These are phyloP conservation scores for Chrysosphaeria jannelii DNA, from an alignment of 2,329 filamentous ascomycete genomes.

Conservation along the genomic window DNA sequence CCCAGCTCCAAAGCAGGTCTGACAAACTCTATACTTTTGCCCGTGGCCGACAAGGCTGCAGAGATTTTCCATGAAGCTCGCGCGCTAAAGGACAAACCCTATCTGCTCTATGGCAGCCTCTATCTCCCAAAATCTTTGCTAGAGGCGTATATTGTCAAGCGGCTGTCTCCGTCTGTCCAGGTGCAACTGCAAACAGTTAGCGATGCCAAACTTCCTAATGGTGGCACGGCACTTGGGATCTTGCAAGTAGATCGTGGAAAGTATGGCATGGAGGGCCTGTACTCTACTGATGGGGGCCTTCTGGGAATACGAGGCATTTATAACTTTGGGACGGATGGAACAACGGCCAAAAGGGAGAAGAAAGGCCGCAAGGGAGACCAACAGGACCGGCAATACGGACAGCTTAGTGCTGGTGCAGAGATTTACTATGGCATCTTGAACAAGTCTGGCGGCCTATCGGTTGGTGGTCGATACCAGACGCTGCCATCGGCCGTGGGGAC, in stretches of 20 bases:
- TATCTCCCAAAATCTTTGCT: constrained; percentile 65
- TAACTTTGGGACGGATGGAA: constrained; percentile 39
- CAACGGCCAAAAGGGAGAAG: background rate
- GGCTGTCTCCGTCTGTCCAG: constrained; percentile 48
- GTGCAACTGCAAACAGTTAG: constrained; percentile 57
- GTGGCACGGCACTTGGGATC: constrained; percentile 42
- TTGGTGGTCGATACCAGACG: constrained; percentile 71
- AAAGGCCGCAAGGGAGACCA: background rate
- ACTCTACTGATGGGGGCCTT: constrained; percentile 73
- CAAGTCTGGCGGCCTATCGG: constrained; percentile 73
- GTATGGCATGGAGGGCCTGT: constrained; percentile 70
- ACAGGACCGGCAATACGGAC: constrained; percentile 25
- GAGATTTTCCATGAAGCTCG: constrained; percentile 5
- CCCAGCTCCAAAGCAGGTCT: constrained; percentile 1
- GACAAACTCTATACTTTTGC: constrained; percentile 1
- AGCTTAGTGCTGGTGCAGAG: constrained; percentile 76
- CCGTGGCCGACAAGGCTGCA: constrained; percentile 3
- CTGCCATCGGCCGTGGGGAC: constrained; percentile 41
- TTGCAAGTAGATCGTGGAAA: constrained; percentile 62
- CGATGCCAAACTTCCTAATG: constrained; percentile 37
- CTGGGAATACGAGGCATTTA: constrained; percentile 72
- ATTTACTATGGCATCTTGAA: constrained; percentile 88
- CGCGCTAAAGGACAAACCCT: constrained; percentile 4
- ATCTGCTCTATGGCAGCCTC: constrained; percentile 44
- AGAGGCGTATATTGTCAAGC: constrained; percentile 57